Base-by-base conservation (phyloP, 192 early-diverging fungal species). In the Backusella circina region DNA sequence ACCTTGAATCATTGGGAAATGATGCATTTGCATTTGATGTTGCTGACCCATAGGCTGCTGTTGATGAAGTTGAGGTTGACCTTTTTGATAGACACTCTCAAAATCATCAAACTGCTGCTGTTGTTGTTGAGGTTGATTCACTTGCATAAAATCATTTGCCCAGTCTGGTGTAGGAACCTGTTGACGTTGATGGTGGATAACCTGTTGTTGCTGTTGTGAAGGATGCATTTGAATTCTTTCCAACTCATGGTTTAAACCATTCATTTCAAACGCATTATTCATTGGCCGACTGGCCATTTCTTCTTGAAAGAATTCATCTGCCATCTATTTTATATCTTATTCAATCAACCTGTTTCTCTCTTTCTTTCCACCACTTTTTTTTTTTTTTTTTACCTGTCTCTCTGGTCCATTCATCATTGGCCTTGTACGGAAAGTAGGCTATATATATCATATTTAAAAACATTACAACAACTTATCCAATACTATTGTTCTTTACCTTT, bases 191-290 rank as follows among this genome's bases (percentile, higher is more conserved):
- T 74, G 72, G 28, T 75, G 73, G 15, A 31, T 6, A 4, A 47
- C 23, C 18, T 70, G 68, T 3, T 70, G 68, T 31, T 73, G 72
- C 21, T 41, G 39, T 0, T 39, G 33, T 6, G 21, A 67, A 0
- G 73, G 73, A 54, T 64, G 41, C 36, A 69, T 74, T 44, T 85
- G 86, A 15, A 91, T 84, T 6, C 73, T 72, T 41, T 90, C 87
- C 15, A 96, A 85, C 79, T 94, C 93, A 71, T 86, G 85, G 64
- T 77, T 79, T 82, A 96, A 87, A 16, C 91, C 90, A 38, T 85
- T 82, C 78, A 96, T 91, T 72, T 92, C 85, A 80, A 92, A 96
- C 3, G 54, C 33, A 82, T 64, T 30, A 83, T 86, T 21, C 75
- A 74, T 35, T 51, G 69, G 1, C 66, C 70, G 7, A 75, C 83